phyloP scores from a whole-genome alignment of 2,329 filamentous ascomycete species.

The Ophiostoma sp. region DNA sequence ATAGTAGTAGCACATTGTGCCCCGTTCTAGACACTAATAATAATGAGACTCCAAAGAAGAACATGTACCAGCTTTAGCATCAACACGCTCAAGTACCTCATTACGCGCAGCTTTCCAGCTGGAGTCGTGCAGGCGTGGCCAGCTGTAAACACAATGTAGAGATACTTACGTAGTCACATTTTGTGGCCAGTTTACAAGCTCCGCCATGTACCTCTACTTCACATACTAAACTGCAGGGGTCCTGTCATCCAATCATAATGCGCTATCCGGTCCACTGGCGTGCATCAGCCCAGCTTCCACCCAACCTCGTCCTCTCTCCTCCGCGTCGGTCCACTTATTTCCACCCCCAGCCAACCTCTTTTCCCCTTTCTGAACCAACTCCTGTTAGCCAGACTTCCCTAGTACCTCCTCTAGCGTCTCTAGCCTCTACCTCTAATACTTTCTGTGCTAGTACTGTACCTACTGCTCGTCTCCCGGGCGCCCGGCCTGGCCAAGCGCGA shows the following conservation, averaged over 20 bases:
- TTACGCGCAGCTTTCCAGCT: constrained; percentile 19
- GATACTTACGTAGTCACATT: not conserved
- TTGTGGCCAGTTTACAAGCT: not conserved
- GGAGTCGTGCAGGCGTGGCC: constrained; percentile 14
- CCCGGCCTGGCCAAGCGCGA: constrained; percentile 25
- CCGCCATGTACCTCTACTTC: not conserved
- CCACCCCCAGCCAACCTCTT: constrained; percentile 19
- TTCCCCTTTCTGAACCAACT: constrained; percentile 9
- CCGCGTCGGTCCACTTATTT: not conserved
- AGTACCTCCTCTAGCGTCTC: constrained; percentile 13
- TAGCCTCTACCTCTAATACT: constrained; percentile 15
- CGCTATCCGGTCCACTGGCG: constrained; percentile 12
- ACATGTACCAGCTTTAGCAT: not conserved
- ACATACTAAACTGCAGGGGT: constrained; percentile 12
- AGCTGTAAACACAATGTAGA: constrained; percentile 1
- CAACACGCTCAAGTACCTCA: not conserved
- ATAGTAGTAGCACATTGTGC: not conserved
- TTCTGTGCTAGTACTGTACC: constrained; percentile 9
- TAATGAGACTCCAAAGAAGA: not conserved
- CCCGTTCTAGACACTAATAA: not conserved
- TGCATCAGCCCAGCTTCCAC: constrained; percentile 19
- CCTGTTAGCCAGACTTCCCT: not conserved
- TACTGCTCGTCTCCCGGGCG: constrained; percentile 26
- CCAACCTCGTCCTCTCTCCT: constrained; percentile 11
- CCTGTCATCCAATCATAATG: not conserved